A percentile compares a stretch with the other conserved stretches of the same genome.
phyloP scores from a whole-genome alignment of 2,329 filamentous ascomycete genomes.

The Leptosphaerulina australis region DNA sequence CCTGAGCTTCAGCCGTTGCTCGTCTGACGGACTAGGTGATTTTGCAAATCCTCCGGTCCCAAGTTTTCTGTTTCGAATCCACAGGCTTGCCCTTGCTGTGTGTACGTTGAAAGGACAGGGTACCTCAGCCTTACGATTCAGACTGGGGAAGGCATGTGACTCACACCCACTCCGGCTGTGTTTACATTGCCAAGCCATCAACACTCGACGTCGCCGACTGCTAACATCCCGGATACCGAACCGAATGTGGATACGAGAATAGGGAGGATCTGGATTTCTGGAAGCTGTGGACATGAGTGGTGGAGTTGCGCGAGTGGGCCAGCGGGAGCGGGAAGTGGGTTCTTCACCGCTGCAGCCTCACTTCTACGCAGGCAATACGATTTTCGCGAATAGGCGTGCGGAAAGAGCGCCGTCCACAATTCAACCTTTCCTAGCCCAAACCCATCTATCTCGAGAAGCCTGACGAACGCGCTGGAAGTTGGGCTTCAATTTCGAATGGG shows the following conservation, averaged over 20 bases:
- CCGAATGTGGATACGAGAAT: too few relatives aligned
- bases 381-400: too few relatives aligned
- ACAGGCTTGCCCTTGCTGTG: too few relatives aligned
- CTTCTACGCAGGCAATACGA: too few relatives aligned
- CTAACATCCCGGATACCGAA: background rate
- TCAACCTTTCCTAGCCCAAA: too few relatives aligned
- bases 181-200: background rate
- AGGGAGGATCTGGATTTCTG: background rate
- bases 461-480: background rate
- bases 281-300: constrained; percentile 5
- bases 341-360: constrained; percentile 14
- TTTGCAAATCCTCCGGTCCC: background rate
- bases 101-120: too few relatives aligned
- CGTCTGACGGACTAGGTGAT: background rate
- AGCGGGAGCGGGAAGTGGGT: constrained; percentile 8
- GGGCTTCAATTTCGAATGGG: background rate
- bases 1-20: background rate
- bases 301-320: background rate
- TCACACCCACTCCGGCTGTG: background rate
- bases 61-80: too few relatives aligned
- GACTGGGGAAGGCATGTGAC: background rate
- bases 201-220: background rate
- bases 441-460: background rate
- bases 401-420: background rate
- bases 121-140: background rate